Percentiles rank a stretch among this genome's conserved stretches.
phyloP scores from a whole-genome alignment of 2,329 filamentous ascomycete species.

The Pseudopithomyces chartarum region DNA sequence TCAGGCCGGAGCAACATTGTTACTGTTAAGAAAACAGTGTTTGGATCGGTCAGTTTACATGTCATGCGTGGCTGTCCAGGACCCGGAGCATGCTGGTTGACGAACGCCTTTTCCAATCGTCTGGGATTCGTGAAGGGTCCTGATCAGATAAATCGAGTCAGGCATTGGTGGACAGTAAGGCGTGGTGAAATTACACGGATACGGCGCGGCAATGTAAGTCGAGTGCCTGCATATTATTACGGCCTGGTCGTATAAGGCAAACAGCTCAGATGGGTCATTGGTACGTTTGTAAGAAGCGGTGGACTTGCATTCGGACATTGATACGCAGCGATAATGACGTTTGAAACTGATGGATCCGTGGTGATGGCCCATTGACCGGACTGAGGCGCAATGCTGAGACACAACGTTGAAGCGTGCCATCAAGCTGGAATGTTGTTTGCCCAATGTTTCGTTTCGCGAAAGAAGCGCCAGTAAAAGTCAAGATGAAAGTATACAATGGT shows the following conservation, averaged over 20 bases:
- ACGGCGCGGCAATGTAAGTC: not conserved
- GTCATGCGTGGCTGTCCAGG: not conserved
- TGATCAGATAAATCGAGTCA: not conserved
- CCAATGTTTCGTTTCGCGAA: not conserved
- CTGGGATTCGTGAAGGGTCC: not conserved
- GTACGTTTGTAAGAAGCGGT: not conserved
- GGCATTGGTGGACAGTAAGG: not conserved
- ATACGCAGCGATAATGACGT: not conserved
- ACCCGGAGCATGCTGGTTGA: not conserved
- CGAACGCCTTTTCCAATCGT: not conserved
- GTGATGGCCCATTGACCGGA: slow-evolving; percentile 1
- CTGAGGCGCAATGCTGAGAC: not conserved
- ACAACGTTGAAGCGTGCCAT: not conserved
- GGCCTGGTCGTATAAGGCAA: not conserved
- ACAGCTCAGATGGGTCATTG: not conserved
- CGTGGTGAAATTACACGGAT: not conserved
- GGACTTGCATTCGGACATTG: not conserved
- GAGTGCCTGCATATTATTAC: not conserved
- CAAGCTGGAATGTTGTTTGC: not conserved
- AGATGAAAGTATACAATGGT: not conserved
- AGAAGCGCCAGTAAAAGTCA: too few species aligned
- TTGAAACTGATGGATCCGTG: not conserved
- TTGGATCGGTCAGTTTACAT: not conserved
- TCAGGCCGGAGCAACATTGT: not conserved
- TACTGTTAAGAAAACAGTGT: not conserved